phyloP scores from a whole-genome alignment of 495 filamentous ascomycete species.

The Cercophora scortea region DNA sequence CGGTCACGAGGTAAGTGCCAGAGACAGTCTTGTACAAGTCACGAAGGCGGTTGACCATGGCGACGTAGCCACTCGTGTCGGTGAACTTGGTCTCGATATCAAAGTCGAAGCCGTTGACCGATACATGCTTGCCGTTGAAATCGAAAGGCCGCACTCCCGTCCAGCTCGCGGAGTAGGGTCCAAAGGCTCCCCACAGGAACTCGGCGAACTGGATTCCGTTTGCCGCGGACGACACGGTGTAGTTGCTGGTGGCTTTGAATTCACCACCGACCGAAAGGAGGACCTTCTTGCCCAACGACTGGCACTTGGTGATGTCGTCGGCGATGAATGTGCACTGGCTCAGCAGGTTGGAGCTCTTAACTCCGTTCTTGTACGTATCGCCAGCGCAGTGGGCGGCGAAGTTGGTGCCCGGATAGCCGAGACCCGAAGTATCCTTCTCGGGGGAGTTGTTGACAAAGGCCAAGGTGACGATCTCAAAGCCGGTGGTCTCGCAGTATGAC shows the following conservation, averaged over 20 bases:
- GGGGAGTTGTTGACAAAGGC: constrained; percentile 36
- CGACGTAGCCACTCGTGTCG: constrained; percentile 21
- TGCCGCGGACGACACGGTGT: constrained; percentile 39
- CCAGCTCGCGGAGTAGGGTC: constrained; percentile 34
- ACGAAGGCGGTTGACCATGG: constrained; percentile 48
- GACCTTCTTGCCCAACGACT: constrained; percentile 55
- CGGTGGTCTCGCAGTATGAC: constrained; percentile 20
- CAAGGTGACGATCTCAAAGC: constrained; percentile 34
- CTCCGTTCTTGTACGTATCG: constrained; percentile 18
- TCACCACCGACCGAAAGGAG: constrained; percentile 56
- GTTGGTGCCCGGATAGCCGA: constrained; percentile 32
- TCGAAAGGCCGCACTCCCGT: constrained; percentile 56
- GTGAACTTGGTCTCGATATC: constrained; percentile 46
- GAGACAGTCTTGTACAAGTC: constrained; percentile 28
- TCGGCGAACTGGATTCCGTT: constrained; percentile 50
- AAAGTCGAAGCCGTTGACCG: constrained; percentile 63
- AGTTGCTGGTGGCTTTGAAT: constrained; percentile 15
- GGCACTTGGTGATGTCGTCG: constrained; percentile 54
- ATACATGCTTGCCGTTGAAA: constrained; percentile 22
- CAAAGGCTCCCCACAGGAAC: constrained; percentile 61
- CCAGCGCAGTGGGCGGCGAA: constrained; percentile 30
- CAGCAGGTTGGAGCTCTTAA: constrained; percentile 26
- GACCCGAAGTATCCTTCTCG: constrained; percentile 21
- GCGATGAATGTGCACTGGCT: constrained; percentile 32
- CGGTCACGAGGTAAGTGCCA: constrained; percentile 48